Evolutionary conservation across 805 yeast genomes (phyloP).

Genomic region (Scheffersomyces amazonensis): DNA sequence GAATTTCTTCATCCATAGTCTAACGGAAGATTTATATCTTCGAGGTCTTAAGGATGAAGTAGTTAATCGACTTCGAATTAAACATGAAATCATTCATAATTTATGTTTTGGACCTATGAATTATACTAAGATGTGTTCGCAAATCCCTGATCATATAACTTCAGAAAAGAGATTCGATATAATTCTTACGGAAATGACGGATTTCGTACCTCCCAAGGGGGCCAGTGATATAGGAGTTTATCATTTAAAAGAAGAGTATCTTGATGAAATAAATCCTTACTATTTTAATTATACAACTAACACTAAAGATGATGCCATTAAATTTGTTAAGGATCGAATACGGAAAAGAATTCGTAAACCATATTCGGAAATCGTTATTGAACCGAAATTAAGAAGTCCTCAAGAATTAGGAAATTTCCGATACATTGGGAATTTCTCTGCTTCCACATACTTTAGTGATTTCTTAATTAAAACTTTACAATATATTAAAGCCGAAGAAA

Average conservation of each 20-base stretch:
- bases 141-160: slow-evolving; percentile 73
- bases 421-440: slow-evolving; percentile 48
- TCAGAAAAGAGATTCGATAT: slow-evolving; percentile 71
- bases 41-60: slow-evolving; percentile 47
- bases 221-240: slow-evolving; percentile 37
- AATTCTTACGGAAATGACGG: slow-evolving; percentile 31
- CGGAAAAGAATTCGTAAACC: slow-evolving; percentile 38
- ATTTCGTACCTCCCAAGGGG: slow-evolving; percentile 29
- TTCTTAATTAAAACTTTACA: slow-evolving; percentile 51
- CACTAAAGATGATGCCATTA: slow-evolving; percentile 80
- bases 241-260: slow-evolving; percentile 32
- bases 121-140: slow-evolving; percentile 65
- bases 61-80: slow-evolving; percentile 49
- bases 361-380: slow-evolving; percentile 50
- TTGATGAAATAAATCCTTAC: slow-evolving; percentile 53
- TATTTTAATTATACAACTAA: slow-evolving; percentile 76
- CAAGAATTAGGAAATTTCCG: slow-evolving; percentile 36
- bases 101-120: slow-evolving; percentile 73
- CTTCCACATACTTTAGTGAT: slow-evolving; percentile 49
- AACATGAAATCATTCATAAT: slow-evolving; percentile 74
- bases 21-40: slow-evolving; percentile 66
- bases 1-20: slow-evolving; percentile 59
- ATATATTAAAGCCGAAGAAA: slow-evolving; percentile 34
- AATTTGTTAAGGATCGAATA: slow-evolving; percentile 50
- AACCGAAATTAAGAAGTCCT: slow-evolving; percentile 45